Base-by-base conservation (phyloP, 192 early-diverging fungal species). In the Mortierella claussenii region DNA sequence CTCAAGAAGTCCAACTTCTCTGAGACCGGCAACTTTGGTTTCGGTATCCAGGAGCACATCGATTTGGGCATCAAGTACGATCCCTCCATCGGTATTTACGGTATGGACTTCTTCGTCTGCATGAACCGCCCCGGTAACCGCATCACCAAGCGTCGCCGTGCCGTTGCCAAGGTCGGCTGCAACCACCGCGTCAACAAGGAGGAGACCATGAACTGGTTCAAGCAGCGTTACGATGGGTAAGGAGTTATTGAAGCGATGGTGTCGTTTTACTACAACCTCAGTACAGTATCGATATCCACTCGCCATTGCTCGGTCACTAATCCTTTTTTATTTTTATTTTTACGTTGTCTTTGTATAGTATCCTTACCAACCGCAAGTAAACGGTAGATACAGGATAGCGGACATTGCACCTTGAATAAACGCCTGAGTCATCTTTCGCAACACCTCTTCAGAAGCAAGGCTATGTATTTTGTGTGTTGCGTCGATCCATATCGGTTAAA, bases 41-140 rank as follows among this genome's bases (percentile, higher is more conserved):
- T 98, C 86, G 98, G 98, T 96, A 95, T 99, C 88, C 92, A 98
- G 81, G 98, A 99, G 89, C 98, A 99, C 91, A 99, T 99, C 78
- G 98, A 98, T 88, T 90, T 99, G 84, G 97, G 96, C 81, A 98
- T 99, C 90, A 98, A 99, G 92, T 98, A 98, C 88, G 97, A 98
- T 85, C 96, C 97, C 65, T 90, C 91, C 81, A 97, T 99, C 73
- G 97, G 80, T 82, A 80, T 83, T 66, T 75, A 81, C 70, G 89
- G 91, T 89, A 96, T 98, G 93, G 97, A 99, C 89, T 99, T 98
- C 85, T 98, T 95, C 89, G 92, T 97, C 78, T 94, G 95, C 83
- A 96, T 99, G 95, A 93, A 93, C 69, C 94, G 98, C 76, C 96
- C 96, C 65, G 98, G 98, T 79, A 88, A 89, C 93, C 95, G 97